Evolutionary conservation across 331 rosid genomes (phyloP).

Genomic region (Quercus phellos): DNA sequence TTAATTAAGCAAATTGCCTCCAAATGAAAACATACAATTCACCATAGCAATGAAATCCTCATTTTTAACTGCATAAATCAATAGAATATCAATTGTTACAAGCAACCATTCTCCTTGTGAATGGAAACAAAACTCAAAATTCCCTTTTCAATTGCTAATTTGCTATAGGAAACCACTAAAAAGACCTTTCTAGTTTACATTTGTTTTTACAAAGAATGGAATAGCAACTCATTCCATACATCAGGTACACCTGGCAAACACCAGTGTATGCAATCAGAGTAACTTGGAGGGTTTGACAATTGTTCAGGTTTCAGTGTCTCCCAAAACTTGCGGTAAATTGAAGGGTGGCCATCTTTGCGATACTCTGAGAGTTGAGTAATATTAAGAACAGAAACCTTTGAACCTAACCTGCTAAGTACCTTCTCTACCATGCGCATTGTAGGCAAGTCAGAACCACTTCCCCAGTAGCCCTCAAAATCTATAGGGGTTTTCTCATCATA

Average conservation of each 20-base stretch:
- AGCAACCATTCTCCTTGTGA: background rate
- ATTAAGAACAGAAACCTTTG: constrained; percentile 74
- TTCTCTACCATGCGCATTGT: constrained; percentile 67
- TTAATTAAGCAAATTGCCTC: too few species aligned
- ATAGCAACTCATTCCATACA: constrained; percentile 85
- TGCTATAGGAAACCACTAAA: constrained; percentile 5
- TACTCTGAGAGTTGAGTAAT: constrained; percentile 91
- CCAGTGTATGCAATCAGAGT: constrained; percentile 98
- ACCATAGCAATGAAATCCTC: background rate
- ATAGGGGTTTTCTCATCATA: constrained; percentile 64
- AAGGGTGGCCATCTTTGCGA: constrained; percentile 92
- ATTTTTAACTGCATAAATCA: background rate
- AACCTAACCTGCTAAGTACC: constrained; percentile 48
- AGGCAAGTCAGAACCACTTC: constrained; percentile 89
- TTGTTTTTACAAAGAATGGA: constrained; percentile 50
- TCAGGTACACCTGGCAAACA: constrained; percentile 96
- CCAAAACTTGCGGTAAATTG: constrained; percentile 91
- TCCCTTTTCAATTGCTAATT: background rate
- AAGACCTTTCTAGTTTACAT: constrained; percentile 1
- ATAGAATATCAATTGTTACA: background rate
- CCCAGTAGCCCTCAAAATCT: constrained; percentile 72
- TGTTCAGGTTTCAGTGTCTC: constrained; percentile 68
- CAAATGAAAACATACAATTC: background rate
- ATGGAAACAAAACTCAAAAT: background rate
- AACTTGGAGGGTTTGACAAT: constrained; percentile 70